Conservation (phyloP, 371 early-diverging fungal species). For the Mucor lusitanicus region DNA sequence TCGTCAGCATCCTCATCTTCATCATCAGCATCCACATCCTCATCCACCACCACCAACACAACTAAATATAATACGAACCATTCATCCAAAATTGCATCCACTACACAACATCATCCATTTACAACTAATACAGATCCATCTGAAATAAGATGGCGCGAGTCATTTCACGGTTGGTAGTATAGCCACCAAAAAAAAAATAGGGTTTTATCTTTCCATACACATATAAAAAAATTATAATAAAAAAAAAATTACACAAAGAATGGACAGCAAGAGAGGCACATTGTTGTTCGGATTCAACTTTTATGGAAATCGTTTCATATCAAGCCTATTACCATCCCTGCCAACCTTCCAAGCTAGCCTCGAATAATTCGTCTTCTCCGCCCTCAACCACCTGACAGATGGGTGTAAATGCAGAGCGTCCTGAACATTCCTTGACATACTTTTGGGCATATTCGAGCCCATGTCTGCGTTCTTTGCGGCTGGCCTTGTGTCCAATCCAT, state of each 20-base stretch:
- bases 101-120: neutral
- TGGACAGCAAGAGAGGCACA: neutral
- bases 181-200: neutral
- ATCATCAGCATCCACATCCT: neutral
- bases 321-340: conserved; percentile 45
- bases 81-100: neutral
- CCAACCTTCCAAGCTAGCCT: conserved; percentile 51
- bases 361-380: conserved; percentile 61
- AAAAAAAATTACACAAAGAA: neutral
- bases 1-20: neutral
- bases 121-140: neutral
- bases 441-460: conserved; percentile 73
- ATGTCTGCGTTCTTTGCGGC: conserved; percentile 55
- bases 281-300: conserved; percentile 1
- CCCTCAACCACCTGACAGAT: conserved; percentile 74
- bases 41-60: neutral
- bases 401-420: conserved; percentile 59
- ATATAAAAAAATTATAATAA: neutral
- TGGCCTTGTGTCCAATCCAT: conserved; percentile 67
- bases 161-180: conserved; percentile 20
- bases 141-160: conserved; percentile 11
- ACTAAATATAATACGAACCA: neutral
- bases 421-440: conserved; percentile 50
- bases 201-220: neutral
- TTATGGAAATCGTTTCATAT: neutral